Conservation (phyloP, 768 basidiomycete genomes). For the Ramaria sp. region DNA sequence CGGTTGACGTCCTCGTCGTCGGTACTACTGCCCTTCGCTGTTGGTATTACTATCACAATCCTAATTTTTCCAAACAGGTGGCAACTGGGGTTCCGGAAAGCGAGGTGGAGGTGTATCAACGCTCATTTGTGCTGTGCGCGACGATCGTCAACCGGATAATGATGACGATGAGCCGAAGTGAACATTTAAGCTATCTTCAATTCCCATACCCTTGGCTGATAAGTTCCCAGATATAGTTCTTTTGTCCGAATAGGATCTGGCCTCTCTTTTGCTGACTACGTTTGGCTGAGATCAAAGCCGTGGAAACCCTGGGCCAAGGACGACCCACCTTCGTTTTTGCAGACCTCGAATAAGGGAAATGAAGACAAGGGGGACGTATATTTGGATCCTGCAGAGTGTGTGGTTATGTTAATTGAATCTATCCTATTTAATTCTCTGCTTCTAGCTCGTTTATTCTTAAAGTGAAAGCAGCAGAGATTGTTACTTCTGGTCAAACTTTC, state of each 20-base stretch:
- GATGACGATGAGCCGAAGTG: slow-evolving; percentile 57
- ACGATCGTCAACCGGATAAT: slow-evolving; percentile 44
- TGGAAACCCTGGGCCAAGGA: slow-evolving; percentile 78
- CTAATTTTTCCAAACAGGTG: slow-evolving; percentile 35
- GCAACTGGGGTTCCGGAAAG: slow-evolving; percentile 78
- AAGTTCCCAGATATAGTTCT: slow-evolving; percentile 53
- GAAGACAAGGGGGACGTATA: slow-evolving; percentile 89
- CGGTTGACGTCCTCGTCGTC: slow-evolving; percentile 83
- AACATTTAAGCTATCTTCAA: not conserved
- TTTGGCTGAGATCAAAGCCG: slow-evolving; percentile 70
- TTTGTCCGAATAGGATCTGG: slow-evolving; percentile 91
- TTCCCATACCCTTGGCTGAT: not conserved
- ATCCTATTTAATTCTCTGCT: slow-evolving; percentile 2
- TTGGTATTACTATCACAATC: not conserved
- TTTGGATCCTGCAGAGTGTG: slow-evolving; percentile 80
- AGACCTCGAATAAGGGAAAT: slow-evolving; percentile 44
- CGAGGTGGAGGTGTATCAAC: slow-evolving; percentile 86
- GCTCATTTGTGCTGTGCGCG: slow-evolving; percentile 80
- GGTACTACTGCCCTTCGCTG: slow-evolving; percentile 30
- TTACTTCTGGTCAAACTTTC: slow-evolving; percentile 46
- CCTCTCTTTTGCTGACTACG: slow-evolving; percentile 74
- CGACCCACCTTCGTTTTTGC: slow-evolving; percentile 58
- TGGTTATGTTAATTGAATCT: not conserved
- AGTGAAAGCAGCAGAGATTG: slow-evolving; percentile 90
- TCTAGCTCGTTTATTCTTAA: slow-evolving; percentile 84